Percentiles rank a stretch among this genome's conserved stretches.
These are phyloP conservation scores for Picea mariana DNA, from an alignment of 83 land plant species.

Conservation along the genomic window DNA sequence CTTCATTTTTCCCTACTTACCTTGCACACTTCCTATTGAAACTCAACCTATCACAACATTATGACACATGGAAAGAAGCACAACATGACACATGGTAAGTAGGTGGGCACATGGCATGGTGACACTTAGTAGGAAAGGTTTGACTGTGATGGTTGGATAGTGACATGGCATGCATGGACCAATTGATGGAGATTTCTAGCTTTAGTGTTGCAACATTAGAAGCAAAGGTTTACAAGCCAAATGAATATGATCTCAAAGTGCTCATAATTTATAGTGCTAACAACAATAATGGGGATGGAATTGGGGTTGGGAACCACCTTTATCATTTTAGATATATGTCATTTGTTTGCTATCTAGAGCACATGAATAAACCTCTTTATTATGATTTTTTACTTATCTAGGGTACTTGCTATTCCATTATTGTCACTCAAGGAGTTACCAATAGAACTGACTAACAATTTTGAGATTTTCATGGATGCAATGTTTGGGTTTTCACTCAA, in stretches of 20 bases:
- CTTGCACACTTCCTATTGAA: no score
- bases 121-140: no score
- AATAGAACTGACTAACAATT: slow-evolving; percentile 49
- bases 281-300: slow-evolving; percentile 97
- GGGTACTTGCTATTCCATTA: slow-evolving; percentile 72
- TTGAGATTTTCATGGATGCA: slow-evolving; percentile 88
- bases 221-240: slow-evolving; percentile 37
- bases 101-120: no score
- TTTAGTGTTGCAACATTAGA: no score
- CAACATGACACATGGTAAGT: no score
- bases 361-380: slow-evolving; percentile 83
- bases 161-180: no score
- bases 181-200: no score
- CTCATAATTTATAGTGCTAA: slow-evolving; percentile 94
- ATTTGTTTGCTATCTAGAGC: slow-evolving; percentile 81
- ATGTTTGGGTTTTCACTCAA: slow-evolving; percentile 76
- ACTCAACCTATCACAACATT: no score
- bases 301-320: slow-evolving; percentile 94
- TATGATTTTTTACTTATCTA: slow-evolving; percentile 81
- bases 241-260: slow-evolving; percentile 52
- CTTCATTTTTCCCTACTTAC: no score
- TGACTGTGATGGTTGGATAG: no score
- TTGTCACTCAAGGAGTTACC: slow-evolving; percentile 72
- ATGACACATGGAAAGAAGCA: no score
- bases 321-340: slow-evolving; percentile 89